These are phyloP conservation scores for Herpetospermum pedunculosum DNA, from an alignment of 306 rosid species.

Conservation along the genomic window DNA sequence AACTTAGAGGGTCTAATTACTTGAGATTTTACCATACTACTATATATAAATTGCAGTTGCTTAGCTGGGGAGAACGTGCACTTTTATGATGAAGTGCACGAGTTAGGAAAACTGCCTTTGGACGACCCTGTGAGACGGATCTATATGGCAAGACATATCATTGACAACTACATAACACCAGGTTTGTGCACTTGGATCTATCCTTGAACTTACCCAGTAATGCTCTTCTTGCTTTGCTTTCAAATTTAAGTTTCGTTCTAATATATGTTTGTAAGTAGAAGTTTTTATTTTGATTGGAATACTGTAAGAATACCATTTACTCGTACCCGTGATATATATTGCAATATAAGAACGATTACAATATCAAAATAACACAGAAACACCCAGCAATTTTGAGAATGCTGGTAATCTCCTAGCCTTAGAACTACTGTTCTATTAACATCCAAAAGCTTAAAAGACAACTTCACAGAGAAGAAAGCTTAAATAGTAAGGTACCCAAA, in stretches of 20 bases:
- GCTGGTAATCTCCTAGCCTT: no score
- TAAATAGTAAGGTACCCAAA: no score
- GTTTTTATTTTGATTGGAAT: background rate
- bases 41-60: slow-evolving; percentile 44
- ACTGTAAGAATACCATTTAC: no score
- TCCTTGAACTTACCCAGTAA: background rate
- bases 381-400: no score
- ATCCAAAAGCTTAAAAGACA: no score
- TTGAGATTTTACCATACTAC: slow-evolving; percentile 5
- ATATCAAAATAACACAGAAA: no score
- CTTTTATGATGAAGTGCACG: slow-evolving; percentile 81
- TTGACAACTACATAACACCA: slow-evolving; percentile 74
- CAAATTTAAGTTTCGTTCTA: background rate
- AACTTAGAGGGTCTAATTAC: background rate
- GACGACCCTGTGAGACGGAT: slow-evolving; percentile 79
- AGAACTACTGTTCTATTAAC: no score
- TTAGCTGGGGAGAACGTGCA: slow-evolving; percentile 98
- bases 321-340: no score
- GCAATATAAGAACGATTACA: no score
- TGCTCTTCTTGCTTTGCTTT: background rate
- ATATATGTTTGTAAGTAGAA: background rate
- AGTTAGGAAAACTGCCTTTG: slow-evolving; percentile 65
- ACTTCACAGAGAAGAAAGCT: no score
- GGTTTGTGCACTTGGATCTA: slow-evolving; percentile 27
- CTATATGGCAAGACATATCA: slow-evolving; percentile 92